phyloP scores from a whole-genome alignment of 257 asterid species.

The Hygrophila difformis region DNA sequence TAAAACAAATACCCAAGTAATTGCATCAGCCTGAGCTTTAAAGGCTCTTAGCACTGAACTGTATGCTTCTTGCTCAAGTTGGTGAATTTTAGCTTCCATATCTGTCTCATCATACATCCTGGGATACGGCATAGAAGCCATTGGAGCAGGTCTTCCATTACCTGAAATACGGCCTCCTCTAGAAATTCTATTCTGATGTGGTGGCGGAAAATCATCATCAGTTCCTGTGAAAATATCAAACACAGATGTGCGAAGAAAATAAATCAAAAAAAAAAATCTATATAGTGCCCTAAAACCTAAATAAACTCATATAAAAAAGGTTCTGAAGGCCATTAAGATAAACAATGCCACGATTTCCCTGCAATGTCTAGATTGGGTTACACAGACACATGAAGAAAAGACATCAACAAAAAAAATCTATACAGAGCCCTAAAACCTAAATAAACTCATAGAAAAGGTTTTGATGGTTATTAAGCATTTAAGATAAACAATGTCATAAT shows the following conservation, averaged over 20 bases:
- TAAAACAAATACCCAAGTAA: conserved; percentile 66
- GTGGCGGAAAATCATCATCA: conserved; percentile 60
- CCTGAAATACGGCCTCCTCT: conserved; percentile 53
- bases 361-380: too few relatives aligned
- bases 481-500: too few relatives aligned
- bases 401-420: conserved; percentile 4
- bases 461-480: too few relatives aligned
- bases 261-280: conserved; percentile 4
- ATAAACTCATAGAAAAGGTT: not conserved
- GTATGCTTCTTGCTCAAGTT: conserved; percentile 94
- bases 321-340: too few relatives aligned
- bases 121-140: conserved; percentile 56
- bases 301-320: not conserved
- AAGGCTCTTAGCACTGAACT: conserved; percentile 74
- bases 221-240: conserved; percentile 37
- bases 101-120: conserved; percentile 57
- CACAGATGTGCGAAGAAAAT: not conserved
- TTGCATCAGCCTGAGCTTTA: conserved; percentile 88
- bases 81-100: conserved; percentile 84
- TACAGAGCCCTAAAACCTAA: not conserved
- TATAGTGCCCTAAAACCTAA: not conserved
- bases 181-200: conserved; percentile 53
- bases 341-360: too few relatives aligned
- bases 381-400: not conserved
- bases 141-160: conserved; percentile 51